Evolutionary conservation across 768 basidiomycete species (phyloP), one percentile per base, ranked within the genome.

Genomic region (Pisolithus marmoratus): DNA sequence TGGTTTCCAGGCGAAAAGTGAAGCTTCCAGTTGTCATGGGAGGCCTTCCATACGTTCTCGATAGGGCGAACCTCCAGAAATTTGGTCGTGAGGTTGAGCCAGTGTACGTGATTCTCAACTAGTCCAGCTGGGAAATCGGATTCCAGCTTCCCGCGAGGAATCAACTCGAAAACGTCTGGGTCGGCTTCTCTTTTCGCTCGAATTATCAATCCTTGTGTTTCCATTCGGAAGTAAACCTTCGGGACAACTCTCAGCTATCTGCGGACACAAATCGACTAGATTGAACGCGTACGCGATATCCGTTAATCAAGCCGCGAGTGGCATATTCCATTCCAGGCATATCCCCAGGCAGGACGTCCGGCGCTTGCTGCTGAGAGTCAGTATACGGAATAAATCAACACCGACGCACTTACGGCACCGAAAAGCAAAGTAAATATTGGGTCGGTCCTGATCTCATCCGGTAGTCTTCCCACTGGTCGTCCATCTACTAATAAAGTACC

Each of bases 401-500:
- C 14, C 34, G 3, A n/a, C 42, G 40, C 41, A 58, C 64, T 34
- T 56, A 74, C 75, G 52, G 64, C 37, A 27, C 66, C 64, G 40
- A 80, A 70, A n/a, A 77, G 51, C 7, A 65, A 60, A 14, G 41
- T 42, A 50, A 75, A 79, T 2, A 63, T 57, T 1, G 63, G 27
- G 55, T 77, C 68, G 0, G 23, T 44, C 2, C 59, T 38, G 26
- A 78, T 72, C 0, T 55, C 52, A 8, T 38, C 26, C 0, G 77
- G 73, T 14, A 79, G 66, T 22, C 64, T 67, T 17, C 73, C 70
- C 8, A 74, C 50, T 1, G 70, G 65, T 51, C 67, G 67, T 7
- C 77, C 77, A 11, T 73, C 59, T 9, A 80, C 63, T 17, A 78
- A 63, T 1, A 80, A 60, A 22, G 58, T 46, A 12, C 77, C 77